Base-by-base conservation (phyloP, 164 flowering plant species). In the Magnolia changhungtana region DNA sequence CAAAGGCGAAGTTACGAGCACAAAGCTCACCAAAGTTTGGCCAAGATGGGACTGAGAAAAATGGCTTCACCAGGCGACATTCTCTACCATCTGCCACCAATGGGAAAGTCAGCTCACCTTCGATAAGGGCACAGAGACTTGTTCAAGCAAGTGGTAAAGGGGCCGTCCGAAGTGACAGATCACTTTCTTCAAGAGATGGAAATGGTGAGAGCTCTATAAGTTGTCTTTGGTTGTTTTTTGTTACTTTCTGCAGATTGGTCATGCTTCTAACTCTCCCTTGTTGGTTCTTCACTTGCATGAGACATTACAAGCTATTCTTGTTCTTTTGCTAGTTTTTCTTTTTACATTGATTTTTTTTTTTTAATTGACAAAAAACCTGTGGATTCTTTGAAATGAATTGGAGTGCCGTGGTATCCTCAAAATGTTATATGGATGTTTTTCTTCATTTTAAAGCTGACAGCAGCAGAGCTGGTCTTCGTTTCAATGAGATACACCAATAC, bases 1-100 rank as follows among this genome's bases (percentile, higher is more conserved):
- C 96, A 49, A 91, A 91, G 83, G 96, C 96, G 64, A 91, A 89
- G 87, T 85, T 90, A 69, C 84, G 90, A 67, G 88, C 77, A 45
- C 91, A 87, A 81, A 87, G 90, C 59, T 89, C 92, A 11, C 87
- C 90, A 19, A 80, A 85, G 72, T 74, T 87, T 72, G 81, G 78
- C 63, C 84, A 77, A 21, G 92, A 89, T 67, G 81, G 61, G n/a
- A 69, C 71, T 66, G 93, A 90, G 72, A 90, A 85, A 75, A 85
- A 78, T 78, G 86, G 80, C 67, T 61, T 69, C 49, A 82, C 88
- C 18, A 84, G 95, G 73, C 88, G 95, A 24, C 90, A 88, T 76
- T 92, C 95, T 74, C 82, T 91, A 63, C 95, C 97, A 50, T 85
- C 93, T 55, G 77, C 90, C 7, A 72, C 82, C 29, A 85, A 85